phyloP scores from a whole-genome alignment of 495 filamentous ascomycete species.

The Penicillium angulare region DNA sequence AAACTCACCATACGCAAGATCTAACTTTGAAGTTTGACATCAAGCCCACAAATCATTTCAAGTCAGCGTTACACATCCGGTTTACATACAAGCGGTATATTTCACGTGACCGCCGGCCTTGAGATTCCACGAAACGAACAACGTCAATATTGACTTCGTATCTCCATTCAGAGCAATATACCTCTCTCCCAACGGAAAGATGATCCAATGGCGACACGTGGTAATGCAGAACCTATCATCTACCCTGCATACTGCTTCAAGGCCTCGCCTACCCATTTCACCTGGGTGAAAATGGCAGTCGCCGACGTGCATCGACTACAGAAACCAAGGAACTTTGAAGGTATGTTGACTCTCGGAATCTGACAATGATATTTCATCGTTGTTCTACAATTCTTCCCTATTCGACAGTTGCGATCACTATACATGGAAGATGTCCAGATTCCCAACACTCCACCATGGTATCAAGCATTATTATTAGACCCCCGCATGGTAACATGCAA shows the following conservation, averaged over 20 bases:
- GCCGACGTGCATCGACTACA: slow-evolving; percentile 63
- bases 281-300: slow-evolving; percentile 78
- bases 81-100: neutral
- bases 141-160: neutral
- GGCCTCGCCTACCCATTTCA: slow-evolving; percentile 76
- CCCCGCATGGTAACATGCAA: too few relatives aligned
- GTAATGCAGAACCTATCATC: slow-evolving; percentile 41
- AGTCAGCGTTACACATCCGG: too few relatives aligned
- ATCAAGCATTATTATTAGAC: too few relatives aligned
- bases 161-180: neutral
- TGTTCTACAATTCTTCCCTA: too few relatives aligned
- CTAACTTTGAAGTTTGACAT: too few relatives aligned
- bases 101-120: neutral
- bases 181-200: slow-evolving; percentile 29
- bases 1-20: too few relatives aligned
- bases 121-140: neutral
- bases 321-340: slow-evolving; percentile 62
- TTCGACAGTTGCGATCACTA: too few relatives aligned
- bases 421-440: neutral
- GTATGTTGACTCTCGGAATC: too few relatives aligned
- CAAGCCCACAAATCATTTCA: too few relatives aligned
- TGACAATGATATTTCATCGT: too few relatives aligned
- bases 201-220: slow-evolving; percentile 35
- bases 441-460: too few relatives aligned
- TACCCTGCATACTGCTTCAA: slow-evolving; percentile 86